Evolutionary conservation across 495 filamentous ascomycete genomes (phyloP).

Genomic region (Penicillium silybi): DNA sequence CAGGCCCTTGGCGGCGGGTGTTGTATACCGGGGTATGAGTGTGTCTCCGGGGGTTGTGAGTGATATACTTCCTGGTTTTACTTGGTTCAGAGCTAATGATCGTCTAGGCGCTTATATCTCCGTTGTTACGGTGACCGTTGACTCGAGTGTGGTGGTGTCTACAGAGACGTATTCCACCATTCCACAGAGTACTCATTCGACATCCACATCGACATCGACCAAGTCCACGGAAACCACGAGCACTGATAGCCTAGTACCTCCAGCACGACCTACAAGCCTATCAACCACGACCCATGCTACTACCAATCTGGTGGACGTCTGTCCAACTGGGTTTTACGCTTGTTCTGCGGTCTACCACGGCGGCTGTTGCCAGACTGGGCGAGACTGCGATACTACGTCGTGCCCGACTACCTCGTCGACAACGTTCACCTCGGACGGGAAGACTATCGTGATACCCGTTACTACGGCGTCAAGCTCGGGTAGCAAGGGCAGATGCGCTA

Average conservation of each 20-base stretch:
- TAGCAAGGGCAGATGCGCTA: constrained; percentile 54
- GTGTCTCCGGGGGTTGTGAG: constrained; percentile 78
- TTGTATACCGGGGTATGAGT: constrained; percentile 77
- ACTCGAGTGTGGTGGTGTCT: constrained; percentile 39
- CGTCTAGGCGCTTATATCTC: constrained; percentile 38
- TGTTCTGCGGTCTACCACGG: constrained; percentile 62
- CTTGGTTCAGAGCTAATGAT: not conserved
- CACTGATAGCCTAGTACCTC: constrained; percentile 35
- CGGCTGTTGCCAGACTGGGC: constrained; percentile 78
- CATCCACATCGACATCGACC: constrained; percentile 18
- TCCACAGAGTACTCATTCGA: constrained; percentile 26
- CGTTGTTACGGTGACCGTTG: constrained; percentile 45
- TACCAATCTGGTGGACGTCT: constrained; percentile 27
- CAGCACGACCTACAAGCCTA: constrained; percentile 50
- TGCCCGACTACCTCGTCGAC: constrained; percentile 59
- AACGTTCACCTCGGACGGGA: constrained; percentile 57
- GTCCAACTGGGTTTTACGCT: constrained; percentile 74
- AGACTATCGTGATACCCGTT: constrained; percentile 64
- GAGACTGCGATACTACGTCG: constrained; percentile 71
- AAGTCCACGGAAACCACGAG: constrained; percentile 6
- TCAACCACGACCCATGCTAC: constrained; percentile 24
- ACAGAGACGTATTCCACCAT: constrained; percentile 37
- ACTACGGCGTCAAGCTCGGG: constrained; percentile 27
- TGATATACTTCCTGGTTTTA: constrained; percentile 9
- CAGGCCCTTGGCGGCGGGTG: constrained; percentile 75